phyloP scores from a whole-genome alignment of 495 filamentous ascomycete genomes.

The Aspergillus leporis region DNA sequence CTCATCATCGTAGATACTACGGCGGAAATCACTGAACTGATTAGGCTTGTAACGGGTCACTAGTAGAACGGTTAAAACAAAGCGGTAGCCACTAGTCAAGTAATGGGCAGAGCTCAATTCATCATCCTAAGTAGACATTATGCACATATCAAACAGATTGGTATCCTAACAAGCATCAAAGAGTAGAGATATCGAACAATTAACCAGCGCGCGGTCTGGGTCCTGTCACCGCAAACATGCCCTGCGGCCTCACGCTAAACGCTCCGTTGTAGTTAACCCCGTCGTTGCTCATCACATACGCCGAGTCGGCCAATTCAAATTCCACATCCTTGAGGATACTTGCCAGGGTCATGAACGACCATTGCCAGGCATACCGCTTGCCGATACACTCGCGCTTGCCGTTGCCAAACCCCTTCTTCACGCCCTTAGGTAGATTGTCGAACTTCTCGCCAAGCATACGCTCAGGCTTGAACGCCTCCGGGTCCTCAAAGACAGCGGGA shows the following conservation, averaged over 20 bases:
- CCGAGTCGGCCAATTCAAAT: slow-evolving; percentile 44
- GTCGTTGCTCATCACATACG: slow-evolving; percentile 27
- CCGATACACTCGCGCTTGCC: slow-evolving; percentile 70
- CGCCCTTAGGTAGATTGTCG: slow-evolving; percentile 55
- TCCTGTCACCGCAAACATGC: slow-evolving; percentile 28
- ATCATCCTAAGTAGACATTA: not conserved
- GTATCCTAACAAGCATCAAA: not conserved
- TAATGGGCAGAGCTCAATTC: not conserved
- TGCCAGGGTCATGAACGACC: slow-evolving; percentile 43
- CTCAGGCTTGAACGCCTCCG: slow-evolving; percentile 65
- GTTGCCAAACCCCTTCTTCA: slow-evolving; percentile 71
- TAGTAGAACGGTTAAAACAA: too few species aligned
- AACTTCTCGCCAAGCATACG: slow-evolving; percentile 68
- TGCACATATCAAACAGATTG: not conserved
- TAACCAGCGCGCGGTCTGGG: slow-evolving; percentile 9
- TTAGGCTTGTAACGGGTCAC: too few species aligned
- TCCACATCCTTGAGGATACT: slow-evolving; percentile 44
- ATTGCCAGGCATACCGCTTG: slow-evolving; percentile 65
- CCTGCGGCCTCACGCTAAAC: slow-evolving; percentile 38
- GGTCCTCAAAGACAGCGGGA: slow-evolving; percentile 65
- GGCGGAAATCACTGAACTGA: too few species aligned
- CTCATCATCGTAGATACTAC: too few species aligned
- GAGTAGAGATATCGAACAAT: not conserved
- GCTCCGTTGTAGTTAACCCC: slow-evolving; percentile 40
- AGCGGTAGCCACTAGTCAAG: not conserved